Evolutionary conservation across 202 grass and related monocot species (phyloP).

Genomic region (Zizania palustris): DNA sequence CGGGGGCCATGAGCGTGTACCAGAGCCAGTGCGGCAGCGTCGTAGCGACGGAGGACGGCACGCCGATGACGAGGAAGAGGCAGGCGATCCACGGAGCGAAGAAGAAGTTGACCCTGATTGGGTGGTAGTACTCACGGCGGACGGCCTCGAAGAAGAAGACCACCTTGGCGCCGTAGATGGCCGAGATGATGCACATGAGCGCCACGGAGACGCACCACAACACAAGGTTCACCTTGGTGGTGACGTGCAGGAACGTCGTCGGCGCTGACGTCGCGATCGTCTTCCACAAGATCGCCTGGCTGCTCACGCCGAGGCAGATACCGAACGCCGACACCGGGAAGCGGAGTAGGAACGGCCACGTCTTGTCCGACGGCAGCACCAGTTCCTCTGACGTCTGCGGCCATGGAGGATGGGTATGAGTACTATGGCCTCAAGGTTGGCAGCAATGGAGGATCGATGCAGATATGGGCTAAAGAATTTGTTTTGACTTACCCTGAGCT

Average conservation of each 20-base stretch:
- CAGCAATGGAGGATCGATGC: not conserved
- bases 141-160: constrained; percentile 87
- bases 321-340: constrained; percentile 84
- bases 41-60: constrained; percentile 46
- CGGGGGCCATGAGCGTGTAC: constrained; percentile 78
- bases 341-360: constrained; percentile 86
- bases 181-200: constrained; percentile 45
- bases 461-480: not conserved
- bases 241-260: constrained; percentile 64
- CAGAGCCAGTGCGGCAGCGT: constrained; percentile 53
- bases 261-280: constrained; percentile 56
- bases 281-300: constrained; percentile 93
- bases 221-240: constrained; percentile 53
- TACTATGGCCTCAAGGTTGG: not conserved
- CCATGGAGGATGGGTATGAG: not conserved
- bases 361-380: constrained; percentile 82
- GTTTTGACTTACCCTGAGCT: constrained; percentile 52
- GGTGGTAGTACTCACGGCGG: constrained; percentile 86
- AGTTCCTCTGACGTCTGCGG: constrained; percentile 66
- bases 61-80: constrained; percentile 63
- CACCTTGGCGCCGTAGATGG: constrained; percentile 61
- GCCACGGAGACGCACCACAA: constrained; percentile 68
- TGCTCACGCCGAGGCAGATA: constrained; percentile 81
- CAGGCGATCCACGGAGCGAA: constrained; percentile 87
- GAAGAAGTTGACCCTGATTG: constrained; percentile 85